Evolutionary conservation across 129 eudicot species (phyloP).

Genomic region (Chrysanthemum makinoi): DNA sequence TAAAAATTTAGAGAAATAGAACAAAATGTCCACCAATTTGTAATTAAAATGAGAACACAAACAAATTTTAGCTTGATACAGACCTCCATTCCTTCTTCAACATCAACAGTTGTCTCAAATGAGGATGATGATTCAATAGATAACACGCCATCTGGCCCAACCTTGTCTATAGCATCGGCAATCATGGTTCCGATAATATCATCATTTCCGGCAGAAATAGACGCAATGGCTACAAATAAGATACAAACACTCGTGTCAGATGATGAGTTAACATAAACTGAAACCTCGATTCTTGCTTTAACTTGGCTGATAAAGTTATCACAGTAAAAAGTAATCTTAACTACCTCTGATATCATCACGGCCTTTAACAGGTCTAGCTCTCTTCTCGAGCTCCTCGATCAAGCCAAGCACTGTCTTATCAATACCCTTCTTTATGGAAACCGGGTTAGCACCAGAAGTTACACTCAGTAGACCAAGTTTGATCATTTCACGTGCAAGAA

Average conservation of each 20-base stretch:
- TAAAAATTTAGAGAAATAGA: too few relatives aligned
- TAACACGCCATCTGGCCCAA: slow-evolving; percentile 87
- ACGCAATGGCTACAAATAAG: slow-evolving; percentile 68
- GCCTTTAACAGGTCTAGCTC: slow-evolving; percentile 83
- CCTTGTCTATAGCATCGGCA: slow-evolving; percentile 95
- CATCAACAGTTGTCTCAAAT: slow-evolving; percentile 89
- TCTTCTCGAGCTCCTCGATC: slow-evolving; percentile 72
- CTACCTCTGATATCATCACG: slow-evolving; percentile 87
- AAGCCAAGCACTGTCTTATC: slow-evolving; percentile 67
- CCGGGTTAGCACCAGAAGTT: slow-evolving; percentile 95
- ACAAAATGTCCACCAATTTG: neutral
- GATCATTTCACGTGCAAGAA: slow-evolving; percentile 92
- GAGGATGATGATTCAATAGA: slow-evolving; percentile 92
- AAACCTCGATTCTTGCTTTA: neutral
- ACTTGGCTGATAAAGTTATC: neutral
- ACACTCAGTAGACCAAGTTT: slow-evolving; percentile 82
- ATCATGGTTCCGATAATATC: slow-evolving; percentile 80
- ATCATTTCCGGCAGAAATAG: slow-evolving; percentile 94
- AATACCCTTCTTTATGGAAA: slow-evolving; percentile 79
- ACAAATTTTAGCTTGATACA: slow-evolving; percentile 11
- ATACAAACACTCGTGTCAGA: neutral
- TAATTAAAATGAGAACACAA: neutral
- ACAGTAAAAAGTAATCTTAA: neutral
- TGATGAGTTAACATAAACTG: neutral
- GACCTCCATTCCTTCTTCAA: slow-evolving; percentile 99